A percentile compares a stretch with the other conserved stretches of the same genome.
These are phyloP conservation scores for Elaeagnus macrophylla DNA, from an alignment of 306 rosid genomes.

Conservation along the genomic window DNA sequence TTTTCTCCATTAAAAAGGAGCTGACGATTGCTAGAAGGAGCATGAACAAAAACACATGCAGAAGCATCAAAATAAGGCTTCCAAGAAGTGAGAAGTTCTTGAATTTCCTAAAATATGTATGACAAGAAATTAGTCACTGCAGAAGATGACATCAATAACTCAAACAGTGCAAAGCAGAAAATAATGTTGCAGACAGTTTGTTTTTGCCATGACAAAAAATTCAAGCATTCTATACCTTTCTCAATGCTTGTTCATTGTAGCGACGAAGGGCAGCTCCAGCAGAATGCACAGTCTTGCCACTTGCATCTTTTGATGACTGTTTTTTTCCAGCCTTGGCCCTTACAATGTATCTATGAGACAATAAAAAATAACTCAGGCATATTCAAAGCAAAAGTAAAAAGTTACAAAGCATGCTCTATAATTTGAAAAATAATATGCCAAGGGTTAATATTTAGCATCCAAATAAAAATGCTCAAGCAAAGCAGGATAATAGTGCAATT, in stretches of 20 bases:
- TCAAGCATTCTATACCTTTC: constrained; percentile 44
- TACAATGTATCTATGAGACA: constrained; percentile 67
- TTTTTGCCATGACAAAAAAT: background rate
- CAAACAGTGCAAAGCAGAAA: no score
- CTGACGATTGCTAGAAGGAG: constrained; percentile 84
- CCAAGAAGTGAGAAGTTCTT: constrained; percentile 80
- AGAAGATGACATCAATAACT: background rate
- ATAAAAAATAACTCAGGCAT: constrained; percentile 2
- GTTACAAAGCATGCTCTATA: no score
- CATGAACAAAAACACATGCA: constrained; percentile 53
- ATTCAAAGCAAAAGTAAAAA: no score
- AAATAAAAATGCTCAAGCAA: background rate
- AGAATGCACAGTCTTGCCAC: constrained; percentile 70
- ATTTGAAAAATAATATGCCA: background rate
- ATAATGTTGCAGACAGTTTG: background rate
- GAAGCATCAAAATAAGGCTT: constrained; percentile 71
- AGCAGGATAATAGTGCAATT: background rate
- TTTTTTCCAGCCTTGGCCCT: constrained; percentile 93
- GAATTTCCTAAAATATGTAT: constrained; percentile 63
- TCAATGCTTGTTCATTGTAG: constrained; percentile 72
- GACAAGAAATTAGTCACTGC: constrained; percentile 17
- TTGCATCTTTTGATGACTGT: constrained; percentile 87
- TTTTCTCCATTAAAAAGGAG: constrained; percentile 65
- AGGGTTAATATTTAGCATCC: background rate
- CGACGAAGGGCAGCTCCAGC: constrained; percentile 96